phyloP scores from a whole-genome alignment of 768 basidiomycete genomes.

The Lactarius vividus region DNA sequence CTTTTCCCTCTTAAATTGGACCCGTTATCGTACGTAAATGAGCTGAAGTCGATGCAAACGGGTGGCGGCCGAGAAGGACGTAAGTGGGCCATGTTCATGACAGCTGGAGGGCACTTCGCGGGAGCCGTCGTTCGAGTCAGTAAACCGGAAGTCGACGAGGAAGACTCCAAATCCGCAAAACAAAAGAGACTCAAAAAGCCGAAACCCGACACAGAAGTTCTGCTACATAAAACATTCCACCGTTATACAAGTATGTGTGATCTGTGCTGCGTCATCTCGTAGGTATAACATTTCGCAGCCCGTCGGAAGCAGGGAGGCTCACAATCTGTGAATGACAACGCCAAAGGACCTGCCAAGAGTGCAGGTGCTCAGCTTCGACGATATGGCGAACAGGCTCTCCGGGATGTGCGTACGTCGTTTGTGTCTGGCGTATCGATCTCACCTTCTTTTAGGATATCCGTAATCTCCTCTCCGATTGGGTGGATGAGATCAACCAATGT shows the following conservation, averaged over 20 bases:
- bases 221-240: constrained; percentile 95
- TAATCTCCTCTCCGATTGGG: constrained; percentile 78
- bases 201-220: constrained; percentile 75
- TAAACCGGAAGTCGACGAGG: constrained; percentile 42
- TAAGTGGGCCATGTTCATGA: constrained; percentile 94
- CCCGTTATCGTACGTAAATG: constrained; percentile 50
- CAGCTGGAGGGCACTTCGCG: constrained; percentile 97
- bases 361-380: constrained; percentile 91
- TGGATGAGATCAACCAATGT: constrained; percentile 78
- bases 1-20: constrained; percentile 55
- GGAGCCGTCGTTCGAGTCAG: constrained; percentile 82
- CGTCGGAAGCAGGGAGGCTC: constrained; percentile 97
- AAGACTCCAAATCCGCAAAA: constrained; percentile 37
- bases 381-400: constrained; percentile 91
- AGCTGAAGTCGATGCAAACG: constrained; percentile 64
- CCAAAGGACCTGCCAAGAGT: constrained; percentile 90
- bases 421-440: constrained; percentile 4
- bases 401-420: constrained; percentile 58
- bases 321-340: constrained; percentile 87
- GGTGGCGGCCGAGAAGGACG: constrained; percentile 51
- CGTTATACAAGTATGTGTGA: constrained; percentile 86
- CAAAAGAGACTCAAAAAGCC: constrained; percentile 51
- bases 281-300: constrained; percentile 46
- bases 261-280: background rate
- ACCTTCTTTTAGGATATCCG: constrained; percentile 71